Evolutionary conservation across 306 rosid species (phyloP), one percentile per base, ranked within the genome.

Genomic region (Cucumis melo): DNA sequence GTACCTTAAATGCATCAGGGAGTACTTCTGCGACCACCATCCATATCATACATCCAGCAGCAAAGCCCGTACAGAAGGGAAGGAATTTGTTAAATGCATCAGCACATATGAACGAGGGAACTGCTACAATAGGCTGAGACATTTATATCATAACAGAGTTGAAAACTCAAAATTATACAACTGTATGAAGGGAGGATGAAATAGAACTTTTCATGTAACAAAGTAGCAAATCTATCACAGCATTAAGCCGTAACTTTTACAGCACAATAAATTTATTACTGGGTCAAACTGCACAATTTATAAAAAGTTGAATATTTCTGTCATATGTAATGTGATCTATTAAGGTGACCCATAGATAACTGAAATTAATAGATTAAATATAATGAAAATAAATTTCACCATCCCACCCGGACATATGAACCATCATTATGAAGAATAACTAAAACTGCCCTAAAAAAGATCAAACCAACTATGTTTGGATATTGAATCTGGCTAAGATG

Each of bases 31-130:
- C 99, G 76, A 92, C 75, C 80, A 95, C 99, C 99, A 95, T 95
- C 99, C 99, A 95, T 79, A 95, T 95, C 99, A 95, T 95, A 86
- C 99, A 95, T 68, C 99, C 99, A 78, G 99, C 99, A 70, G 99
- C 98, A 81, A 95, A 95, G 66, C 99, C 99, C 79, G 96, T 95
- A 81, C 99, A 95, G 61, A 92, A 95, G 76, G 99, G 99, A 78
- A 95, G 91, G 78, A 95, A 86, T 90, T 95, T 95, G 79, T 81
- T 95, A 85, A 95, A 95, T 39, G 98, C 93, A 84, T 95, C 99
- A 38, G 97, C 99, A 78, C 99, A 95, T 53, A 95, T 88, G 85
- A 95, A 95, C 63, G 99, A 87, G 80, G 98, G 99, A 81, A 95
- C 99, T 6, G 99, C 99, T 74, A 95, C 99, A 64, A 95, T 84